Evolutionary conservation across 192 early-diverging fungal species (phyloP).

Genomic region (Lobosporangium transversale): DNA sequence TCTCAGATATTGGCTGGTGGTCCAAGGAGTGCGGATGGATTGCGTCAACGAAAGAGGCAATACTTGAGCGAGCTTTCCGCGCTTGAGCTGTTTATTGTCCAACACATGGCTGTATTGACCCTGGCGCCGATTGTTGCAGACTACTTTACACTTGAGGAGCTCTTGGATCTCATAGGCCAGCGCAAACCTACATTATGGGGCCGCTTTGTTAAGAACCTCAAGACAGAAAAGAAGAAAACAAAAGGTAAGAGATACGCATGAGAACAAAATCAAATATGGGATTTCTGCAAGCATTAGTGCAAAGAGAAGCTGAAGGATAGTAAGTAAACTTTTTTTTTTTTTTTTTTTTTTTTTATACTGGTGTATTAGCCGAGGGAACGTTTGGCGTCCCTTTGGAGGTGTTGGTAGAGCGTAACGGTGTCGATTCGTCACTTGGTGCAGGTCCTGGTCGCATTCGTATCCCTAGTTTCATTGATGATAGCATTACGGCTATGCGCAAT

Average conservation of each 20-base stretch:
- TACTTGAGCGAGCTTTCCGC: slow-evolving; percentile 77
- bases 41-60: slow-evolving; percentile 41
- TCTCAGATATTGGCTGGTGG: slow-evolving; percentile 9
- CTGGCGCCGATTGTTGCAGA: slow-evolving; percentile 77
- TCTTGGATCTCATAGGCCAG: slow-evolving; percentile 78
- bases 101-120: slow-evolving; percentile 83
- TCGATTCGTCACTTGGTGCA: slow-evolving; percentile 77
- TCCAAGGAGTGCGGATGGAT: not conserved
- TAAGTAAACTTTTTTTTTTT: not conserved
- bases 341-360: not conserved
- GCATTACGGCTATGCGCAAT: slow-evolving; percentile 77
- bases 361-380: slow-evolving; percentile 74
- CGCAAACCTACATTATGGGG: slow-evolving; percentile 85
- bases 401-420: slow-evolving; percentile 83
- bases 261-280: too few species aligned
- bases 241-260: slow-evolving; percentile 47
- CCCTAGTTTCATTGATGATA: slow-evolving; percentile 86
- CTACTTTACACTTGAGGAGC: slow-evolving; percentile 75
- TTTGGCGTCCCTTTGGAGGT: slow-evolving; percentile 92
- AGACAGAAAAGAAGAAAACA: slow-evolving; percentile 61
- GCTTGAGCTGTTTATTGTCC: slow-evolving; percentile 83
- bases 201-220: slow-evolving; percentile 72
- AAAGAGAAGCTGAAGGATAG: not conserved
- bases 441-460: slow-evolving; percentile 78
- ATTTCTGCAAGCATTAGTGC: not conserved